Base-by-base conservation (phyloP, 139 green algal species). In the Picochlorum sp. region DNA sequence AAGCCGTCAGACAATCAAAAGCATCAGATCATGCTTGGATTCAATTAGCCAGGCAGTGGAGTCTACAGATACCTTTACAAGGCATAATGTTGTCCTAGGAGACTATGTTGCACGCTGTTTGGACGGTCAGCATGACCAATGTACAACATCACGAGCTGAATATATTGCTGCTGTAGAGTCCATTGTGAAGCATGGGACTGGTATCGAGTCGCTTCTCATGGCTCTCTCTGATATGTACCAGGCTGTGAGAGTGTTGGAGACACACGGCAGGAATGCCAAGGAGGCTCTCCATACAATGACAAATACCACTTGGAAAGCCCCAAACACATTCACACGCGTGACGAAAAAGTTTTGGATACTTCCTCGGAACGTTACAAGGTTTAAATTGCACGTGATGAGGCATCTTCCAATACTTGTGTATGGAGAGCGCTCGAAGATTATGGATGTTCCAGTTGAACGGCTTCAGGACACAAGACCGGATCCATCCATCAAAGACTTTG, bases 341-440 rank as follows among this genome's bases (percentile, higher is more conserved):
- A 92, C 84, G 4, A 86, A 76, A 69, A 95, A 95, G 75, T 92
- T 83, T 62, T 95, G 87, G 87, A 66, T 92, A 41, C 68, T 73
- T 41, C 77, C 84, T 0, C 55, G 64, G 0, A 67, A 92, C 67
- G 73, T 89, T 38, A 62, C 83, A 50, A 37, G 63, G 2, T 65
- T 92, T 41, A 89, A 90, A 72, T 61, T 65, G 5, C 61, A 73
- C 8, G 73, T 91, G 6, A 66, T 89, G 23, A 74, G 70, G 14
- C 83, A 94, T 64, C 75, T 94, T 49, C 87, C 87, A 4, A 49
- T 94, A n/a, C 82, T 92, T 45, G 79, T 94, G 30, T 94, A 81
- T 55, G 86, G 81, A 16, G 58, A 76, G 16, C 66, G 67, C 6
- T 41, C 50, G 4, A 70, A 68, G 34, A 51, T 72, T 30, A 66